Evolutionary conservation across 2,329 filamentous ascomycete genomes (phyloP).

Genomic region (Epichloe hybrida): DNA sequence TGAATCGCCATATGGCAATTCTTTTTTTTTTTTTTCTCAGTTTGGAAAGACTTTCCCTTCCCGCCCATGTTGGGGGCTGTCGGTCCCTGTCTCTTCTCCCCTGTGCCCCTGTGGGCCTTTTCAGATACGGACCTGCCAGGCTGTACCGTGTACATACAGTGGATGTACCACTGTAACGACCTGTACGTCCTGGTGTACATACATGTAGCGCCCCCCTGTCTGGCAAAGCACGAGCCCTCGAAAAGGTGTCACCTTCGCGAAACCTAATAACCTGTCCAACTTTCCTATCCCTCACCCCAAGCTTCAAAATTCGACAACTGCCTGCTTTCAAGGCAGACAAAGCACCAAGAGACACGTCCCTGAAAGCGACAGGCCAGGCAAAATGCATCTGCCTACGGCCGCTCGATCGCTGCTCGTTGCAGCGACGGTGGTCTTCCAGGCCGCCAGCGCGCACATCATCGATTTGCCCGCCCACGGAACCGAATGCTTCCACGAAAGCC

Average conservation of each 20-base stretch:
- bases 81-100: too few relatives aligned
- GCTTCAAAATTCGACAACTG: too few relatives aligned
- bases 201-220: not conserved
- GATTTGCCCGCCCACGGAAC: slow-evolving; percentile 82
- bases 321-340: too few relatives aligned
- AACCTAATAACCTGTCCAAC: not conserved
- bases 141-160: too few relatives aligned
- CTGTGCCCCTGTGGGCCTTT: too few relatives aligned
- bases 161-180: not conserved
- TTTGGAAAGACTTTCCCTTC: too few relatives aligned
- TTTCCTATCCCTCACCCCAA: not conserved
- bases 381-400: slow-evolving; percentile 21
- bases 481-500: slow-evolving; percentile 92
- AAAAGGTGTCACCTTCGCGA: slow-evolving; percentile 5
- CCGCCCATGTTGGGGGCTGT: too few relatives aligned
- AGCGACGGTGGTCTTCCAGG: slow-evolving; percentile 32
- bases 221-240: too few relatives aligned
- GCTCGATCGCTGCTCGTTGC: slow-evolving; percentile 28
- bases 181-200: not conserved
- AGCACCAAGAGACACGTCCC: too few relatives aligned
- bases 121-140: too few relatives aligned
- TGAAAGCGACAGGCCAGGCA: not conserved
- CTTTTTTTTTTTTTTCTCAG: too few relatives aligned
- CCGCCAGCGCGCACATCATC: slow-evolving; percentile 81
- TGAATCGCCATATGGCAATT: too few relatives aligned